These are phyloP conservation scores for Thelephora terrestris DNA, from an alignment of 1,284 basidiomycete genomes.

Conservation along the genomic window DNA sequence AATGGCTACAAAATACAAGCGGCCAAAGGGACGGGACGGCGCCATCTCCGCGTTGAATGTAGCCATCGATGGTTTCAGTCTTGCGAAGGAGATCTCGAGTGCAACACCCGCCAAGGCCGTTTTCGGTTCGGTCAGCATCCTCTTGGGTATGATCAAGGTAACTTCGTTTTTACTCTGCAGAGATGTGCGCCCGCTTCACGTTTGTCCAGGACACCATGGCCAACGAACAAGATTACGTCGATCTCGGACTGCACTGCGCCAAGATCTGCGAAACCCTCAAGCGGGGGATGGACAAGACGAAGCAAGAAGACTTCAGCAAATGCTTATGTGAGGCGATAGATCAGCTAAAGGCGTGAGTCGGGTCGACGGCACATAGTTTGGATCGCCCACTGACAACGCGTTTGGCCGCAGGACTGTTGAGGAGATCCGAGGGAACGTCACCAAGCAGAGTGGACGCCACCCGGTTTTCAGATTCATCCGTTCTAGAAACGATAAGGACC, in stretches of 20 bases:
- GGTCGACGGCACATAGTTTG: no score
- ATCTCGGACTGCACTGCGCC: background rate
- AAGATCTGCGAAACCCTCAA: background rate
- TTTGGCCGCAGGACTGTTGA: background rate
- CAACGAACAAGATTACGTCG: background rate
- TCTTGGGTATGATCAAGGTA: background rate
- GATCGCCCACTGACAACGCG: no score
- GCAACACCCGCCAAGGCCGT: background rate
- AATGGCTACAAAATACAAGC: no score
- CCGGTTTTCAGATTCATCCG: background rate
- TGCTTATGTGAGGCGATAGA: background rate
- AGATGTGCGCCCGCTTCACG: background rate
- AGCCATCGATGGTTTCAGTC: no score
- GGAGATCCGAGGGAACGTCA: background rate
- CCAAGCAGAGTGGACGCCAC: background rate
- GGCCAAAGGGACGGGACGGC: no score
- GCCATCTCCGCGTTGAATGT: no score
- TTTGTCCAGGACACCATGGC: background rate
- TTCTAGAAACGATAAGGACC: background rate
- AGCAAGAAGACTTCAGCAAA: background rate
- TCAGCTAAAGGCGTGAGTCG: background rate
- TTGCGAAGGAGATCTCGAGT: no score
- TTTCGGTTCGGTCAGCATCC: background rate
- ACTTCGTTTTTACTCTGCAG: background rate
- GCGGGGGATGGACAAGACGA: background rate